phyloP scores from a whole-genome alignment of 148 eudicot species.

The Rhododendron griersonianum region DNA sequence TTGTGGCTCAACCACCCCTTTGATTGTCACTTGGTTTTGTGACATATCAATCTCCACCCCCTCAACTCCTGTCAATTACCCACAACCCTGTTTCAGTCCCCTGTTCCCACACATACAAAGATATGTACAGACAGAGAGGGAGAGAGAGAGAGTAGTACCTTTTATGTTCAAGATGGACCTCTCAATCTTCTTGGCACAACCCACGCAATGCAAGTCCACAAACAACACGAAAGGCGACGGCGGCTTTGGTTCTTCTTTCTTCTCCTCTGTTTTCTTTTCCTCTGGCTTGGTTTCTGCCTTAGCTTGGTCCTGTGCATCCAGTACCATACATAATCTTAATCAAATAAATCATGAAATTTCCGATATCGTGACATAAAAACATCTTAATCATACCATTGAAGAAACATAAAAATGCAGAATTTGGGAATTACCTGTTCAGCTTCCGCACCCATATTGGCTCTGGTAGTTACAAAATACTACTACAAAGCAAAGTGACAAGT shows the following conservation, averaged over 20 bases:
- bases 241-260: constrained; percentile 54
- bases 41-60: constrained; percentile 68
- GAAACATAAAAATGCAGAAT: not conserved
- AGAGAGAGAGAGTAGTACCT: constrained; percentile 34
- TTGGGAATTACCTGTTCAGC: constrained; percentile 43
- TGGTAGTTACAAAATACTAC: not conserved
- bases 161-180: constrained; percentile 60
- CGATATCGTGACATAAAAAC: not conserved
- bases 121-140: not conserved
- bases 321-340: not conserved
- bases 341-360: not conserved
- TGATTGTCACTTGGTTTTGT: constrained; percentile 70
- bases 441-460: constrained; percentile 72
- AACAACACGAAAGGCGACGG: constrained; percentile 64
- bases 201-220: constrained; percentile 90
- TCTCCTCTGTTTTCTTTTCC: constrained; percentile 36
- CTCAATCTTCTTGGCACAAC: constrained; percentile 94
- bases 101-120: not conserved
- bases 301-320: constrained; percentile 34
- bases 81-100: not conserved
- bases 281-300: constrained; percentile 26
- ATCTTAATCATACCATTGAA: not conserved
- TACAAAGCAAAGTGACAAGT: not conserved
- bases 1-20: constrained; percentile 84
- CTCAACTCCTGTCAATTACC: constrained; percentile 68